Percentiles rank a stretch among this genome's conserved stretches.
phyloP scores from a whole-genome alignment of 257 asterid genomes.

The Nicotiana attenuata region DNA sequence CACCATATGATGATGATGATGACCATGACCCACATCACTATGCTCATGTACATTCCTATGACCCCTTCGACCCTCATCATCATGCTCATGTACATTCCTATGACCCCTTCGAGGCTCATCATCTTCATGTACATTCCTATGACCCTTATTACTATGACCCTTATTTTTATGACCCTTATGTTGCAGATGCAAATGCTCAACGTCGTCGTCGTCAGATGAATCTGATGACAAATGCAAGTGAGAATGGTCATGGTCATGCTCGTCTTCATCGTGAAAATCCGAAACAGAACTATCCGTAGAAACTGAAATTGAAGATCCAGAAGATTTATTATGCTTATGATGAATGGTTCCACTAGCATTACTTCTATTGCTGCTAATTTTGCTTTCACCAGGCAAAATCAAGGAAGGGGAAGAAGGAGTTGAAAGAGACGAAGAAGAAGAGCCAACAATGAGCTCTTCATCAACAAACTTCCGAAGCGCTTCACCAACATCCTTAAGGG shows the following conservation, averaged over 20 bases:
- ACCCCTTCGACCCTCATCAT: slow-evolving; percentile 8
- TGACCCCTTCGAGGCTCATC: background rate
- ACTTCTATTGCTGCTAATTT: background rate
- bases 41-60: background rate
- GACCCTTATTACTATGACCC: too few relatives aligned
- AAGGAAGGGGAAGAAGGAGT: slow-evolving; percentile 69
- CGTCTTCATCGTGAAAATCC: slow-evolving; percentile 18
- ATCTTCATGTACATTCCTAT: background rate
- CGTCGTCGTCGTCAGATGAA: slow-evolving; percentile 39
- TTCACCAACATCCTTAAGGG: slow-evolving; percentile 84
- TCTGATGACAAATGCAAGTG: slow-evolving; percentile 55
- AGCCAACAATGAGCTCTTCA: slow-evolving; percentile 57
- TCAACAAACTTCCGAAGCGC: slow-evolving; percentile 84
- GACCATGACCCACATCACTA: too few relatives aligned
- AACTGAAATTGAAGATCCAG: slow-evolving; percentile 16
- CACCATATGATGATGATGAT: background rate
- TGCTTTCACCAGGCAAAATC: slow-evolving; percentile 33
- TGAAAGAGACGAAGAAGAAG: slow-evolving; percentile 45
- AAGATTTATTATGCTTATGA: slow-evolving; percentile 7
- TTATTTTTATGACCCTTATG: background rate
- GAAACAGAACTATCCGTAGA: slow-evolving; percentile 1
- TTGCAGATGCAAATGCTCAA: slow-evolving; percentile 19
- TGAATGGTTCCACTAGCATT: background rate
- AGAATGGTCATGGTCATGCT: slow-evolving; percentile 40
- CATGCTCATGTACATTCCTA: background rate